Conservation (phyloP, 345 rosid genomes). For the Citrus sp. region DNA sequence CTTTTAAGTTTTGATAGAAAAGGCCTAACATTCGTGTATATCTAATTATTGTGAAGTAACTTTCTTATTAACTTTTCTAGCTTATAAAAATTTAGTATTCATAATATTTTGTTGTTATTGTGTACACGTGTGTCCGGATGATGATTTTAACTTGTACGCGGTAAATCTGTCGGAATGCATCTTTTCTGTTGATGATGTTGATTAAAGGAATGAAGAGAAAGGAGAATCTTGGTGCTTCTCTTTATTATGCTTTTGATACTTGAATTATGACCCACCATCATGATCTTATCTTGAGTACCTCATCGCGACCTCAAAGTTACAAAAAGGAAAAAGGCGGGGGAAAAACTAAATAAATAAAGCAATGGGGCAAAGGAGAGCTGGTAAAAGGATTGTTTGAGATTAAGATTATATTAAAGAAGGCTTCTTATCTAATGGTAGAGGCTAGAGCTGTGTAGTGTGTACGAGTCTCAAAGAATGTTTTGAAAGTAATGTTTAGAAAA, state of each 20-base stretch:
- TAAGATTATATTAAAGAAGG: not conserved
- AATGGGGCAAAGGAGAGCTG: not conserved
- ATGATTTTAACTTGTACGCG: not conserved
- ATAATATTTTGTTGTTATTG: too few relatives aligned
- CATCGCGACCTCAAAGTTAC: not conserved
- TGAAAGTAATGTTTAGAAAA: not conserved
- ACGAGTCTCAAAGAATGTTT: not conserved
- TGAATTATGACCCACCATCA: not conserved
- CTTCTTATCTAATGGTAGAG: not conserved
- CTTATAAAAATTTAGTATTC: too few relatives aligned
- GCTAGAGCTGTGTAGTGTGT: not conserved
- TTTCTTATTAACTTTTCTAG: too few relatives aligned
- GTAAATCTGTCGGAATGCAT: not conserved
- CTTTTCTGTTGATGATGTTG: not conserved
- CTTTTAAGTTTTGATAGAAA: too few relatives aligned
- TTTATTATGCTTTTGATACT: not conserved
- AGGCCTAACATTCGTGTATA: too few relatives aligned
- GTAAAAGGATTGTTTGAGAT: not conserved
- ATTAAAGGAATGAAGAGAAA: not conserved
- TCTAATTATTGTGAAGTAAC: too few relatives aligned
- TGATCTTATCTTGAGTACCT: not conserved
- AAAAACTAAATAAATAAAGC: not conserved
- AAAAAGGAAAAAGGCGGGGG: too few relatives aligned
- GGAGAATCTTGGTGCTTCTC: conserved; percentile 8
- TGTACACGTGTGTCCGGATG: not conserved